phyloP scores from a whole-genome alignment of 1,139 yeast genomes.

The Eremothecium gossypii region DNA sequence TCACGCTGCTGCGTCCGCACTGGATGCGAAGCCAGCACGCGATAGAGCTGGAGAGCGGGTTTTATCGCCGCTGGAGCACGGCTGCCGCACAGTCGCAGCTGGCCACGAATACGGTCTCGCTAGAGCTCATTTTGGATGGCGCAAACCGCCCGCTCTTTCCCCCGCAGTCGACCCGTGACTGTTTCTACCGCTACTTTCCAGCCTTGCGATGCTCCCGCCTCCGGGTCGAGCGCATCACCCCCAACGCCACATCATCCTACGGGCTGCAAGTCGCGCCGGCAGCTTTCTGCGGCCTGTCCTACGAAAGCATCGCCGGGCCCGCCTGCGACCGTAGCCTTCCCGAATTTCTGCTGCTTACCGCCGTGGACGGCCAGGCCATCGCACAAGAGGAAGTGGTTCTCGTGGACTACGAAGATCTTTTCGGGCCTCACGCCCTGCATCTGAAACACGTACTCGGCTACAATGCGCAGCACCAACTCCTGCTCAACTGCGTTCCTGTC shows the following conservation, averaged over 20 bases:
- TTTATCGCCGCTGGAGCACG: conserved; percentile 21
- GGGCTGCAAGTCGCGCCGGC: conserved; percentile 11
- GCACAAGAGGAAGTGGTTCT: conserved; percentile 11
- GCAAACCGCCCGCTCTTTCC: conserved; percentile 6
- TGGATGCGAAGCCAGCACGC: conserved; percentile 12
- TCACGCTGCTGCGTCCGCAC: conserved; percentile 35
- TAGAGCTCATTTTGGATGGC: conserved; percentile 7
- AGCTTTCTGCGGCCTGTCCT: conserved; percentile 2
- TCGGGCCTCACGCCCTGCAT: conserved; percentile 5
- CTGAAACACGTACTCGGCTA: neutral
- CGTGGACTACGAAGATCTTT: conserved; percentile 10
- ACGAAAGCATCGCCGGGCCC: neutral
- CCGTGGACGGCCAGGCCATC: conserved; percentile 16
- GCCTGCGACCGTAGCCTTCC: conserved; percentile 5
- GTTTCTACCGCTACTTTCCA: conserved; percentile 5
- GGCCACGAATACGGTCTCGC: conserved; percentile 9
- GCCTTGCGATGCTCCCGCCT: conserved; percentile 17
- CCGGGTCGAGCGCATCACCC: conserved; percentile 16
- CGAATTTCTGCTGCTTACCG: conserved; percentile 13
- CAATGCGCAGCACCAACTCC: conserved; percentile 17
- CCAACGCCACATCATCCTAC: conserved; percentile 14
- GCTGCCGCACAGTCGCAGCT: conserved; percentile 8
- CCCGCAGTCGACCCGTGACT: neutral
- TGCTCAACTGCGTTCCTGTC: conserved; percentile 21
- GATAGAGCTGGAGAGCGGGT: conserved; percentile 16